A percentile compares a stretch with the other conserved stretches of the same genome.
phyloP scores from a whole-genome alignment of 495 filamentous ascomycete genomes.

The Neurospora sp. region DNA sequence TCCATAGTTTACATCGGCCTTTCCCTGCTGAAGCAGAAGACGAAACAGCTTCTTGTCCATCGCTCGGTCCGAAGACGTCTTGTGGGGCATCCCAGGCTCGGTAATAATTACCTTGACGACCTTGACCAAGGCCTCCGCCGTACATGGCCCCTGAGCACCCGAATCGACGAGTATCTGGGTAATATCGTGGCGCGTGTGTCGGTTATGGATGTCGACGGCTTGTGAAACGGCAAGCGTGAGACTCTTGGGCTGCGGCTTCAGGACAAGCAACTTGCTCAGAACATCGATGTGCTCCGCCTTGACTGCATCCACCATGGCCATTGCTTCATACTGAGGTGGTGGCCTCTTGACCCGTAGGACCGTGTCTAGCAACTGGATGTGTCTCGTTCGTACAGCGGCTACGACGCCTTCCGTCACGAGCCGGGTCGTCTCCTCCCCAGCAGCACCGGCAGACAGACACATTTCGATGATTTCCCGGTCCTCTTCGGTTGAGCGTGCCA shows the following conservation, averaged over 20 bases:
- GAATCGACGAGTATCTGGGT: slow-evolving; percentile 10
- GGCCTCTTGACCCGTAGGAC: slow-evolving; percentile 9
- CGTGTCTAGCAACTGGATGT: slow-evolving; percentile 10
- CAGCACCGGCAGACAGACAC: slow-evolving; percentile 16
- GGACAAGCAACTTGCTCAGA: slow-evolving; percentile 15
- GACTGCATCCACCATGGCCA: slow-evolving; percentile 18
- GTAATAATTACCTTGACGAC: slow-evolving; percentile 9
- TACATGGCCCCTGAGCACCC: slow-evolving; percentile 16
- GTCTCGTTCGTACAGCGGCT: slow-evolving; percentile 9
- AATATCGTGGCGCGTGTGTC: slow-evolving; percentile 8
- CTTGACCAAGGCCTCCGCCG: slow-evolving; percentile 15
- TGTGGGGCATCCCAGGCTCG: not conserved
- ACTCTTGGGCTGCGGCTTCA: slow-evolving; percentile 9
- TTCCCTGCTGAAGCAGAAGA: slow-evolving; percentile 28
- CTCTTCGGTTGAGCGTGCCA: not conserved
- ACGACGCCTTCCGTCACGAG: slow-evolving; percentile 16
- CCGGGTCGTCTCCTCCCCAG: slow-evolving; percentile 14
- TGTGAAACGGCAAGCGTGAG: slow-evolving; percentile 16
- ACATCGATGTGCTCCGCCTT: slow-evolving; percentile 12
- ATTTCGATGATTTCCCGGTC: slow-evolving; percentile 15
- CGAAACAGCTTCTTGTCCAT: slow-evolving; percentile 24
- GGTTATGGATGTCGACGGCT: slow-evolving; percentile 10
- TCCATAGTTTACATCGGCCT: slow-evolving; percentile 30
- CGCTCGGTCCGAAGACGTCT: not conserved
- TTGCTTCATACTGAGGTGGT: slow-evolving; percentile 11